A percentile compares a stretch with the other conserved stretches of the same genome.
phyloP scores from a whole-genome alignment of 768 basidiomycete genomes.

The Sporobolomyces phaffii region DNA sequence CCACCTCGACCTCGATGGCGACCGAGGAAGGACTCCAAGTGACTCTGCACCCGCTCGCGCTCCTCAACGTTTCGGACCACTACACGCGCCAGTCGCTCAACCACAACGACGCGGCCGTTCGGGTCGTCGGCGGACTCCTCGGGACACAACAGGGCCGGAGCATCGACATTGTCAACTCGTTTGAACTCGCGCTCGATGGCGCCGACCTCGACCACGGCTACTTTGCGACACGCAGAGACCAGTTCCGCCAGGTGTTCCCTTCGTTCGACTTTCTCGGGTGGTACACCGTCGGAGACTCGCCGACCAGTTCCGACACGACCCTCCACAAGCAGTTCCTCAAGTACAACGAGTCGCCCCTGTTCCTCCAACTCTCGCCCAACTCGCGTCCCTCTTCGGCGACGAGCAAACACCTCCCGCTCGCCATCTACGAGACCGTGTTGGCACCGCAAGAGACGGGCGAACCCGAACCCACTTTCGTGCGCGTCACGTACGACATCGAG shows the following conservation, averaged over 20 bases:
- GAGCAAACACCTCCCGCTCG: conserved; percentile 71
- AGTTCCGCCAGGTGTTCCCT: conserved; percentile 98
- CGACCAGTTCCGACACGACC: conserved; percentile 66
- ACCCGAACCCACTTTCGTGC: conserved; percentile 48
- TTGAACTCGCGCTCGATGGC: conserved; percentile 65
- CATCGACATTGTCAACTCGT: conserved; percentile 94
- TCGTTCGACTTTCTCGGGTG: conserved; percentile 95
- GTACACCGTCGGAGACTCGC: conserved; percentile 80
- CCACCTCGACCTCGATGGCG: conserved; percentile 9
- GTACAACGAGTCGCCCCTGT: conserved; percentile 81
- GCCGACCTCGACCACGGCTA: conserved; percentile 69
- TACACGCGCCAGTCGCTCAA: conserved; percentile 77
- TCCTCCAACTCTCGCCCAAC: conserved; percentile 56
- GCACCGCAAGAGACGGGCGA: conserved; percentile 69
- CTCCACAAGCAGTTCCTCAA: conserved; percentile 83
- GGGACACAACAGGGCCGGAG: conserved; percentile 91
- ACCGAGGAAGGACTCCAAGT: conserved; percentile 18
- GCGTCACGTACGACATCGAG: conserved; percentile 78
- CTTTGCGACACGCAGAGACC: conserved; percentile 72
- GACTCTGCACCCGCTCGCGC: conserved; percentile 72
- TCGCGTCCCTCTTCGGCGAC: neutral
- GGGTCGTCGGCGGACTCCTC: conserved; percentile 81
- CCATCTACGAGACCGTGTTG: conserved; percentile 85
- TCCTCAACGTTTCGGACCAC: conserved; percentile 95
- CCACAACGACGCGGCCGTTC: conserved; percentile 50